Base-by-base conservation (phyloP, 352 stramenopile genomes). In the Phytophthora ramorum region DNA sequence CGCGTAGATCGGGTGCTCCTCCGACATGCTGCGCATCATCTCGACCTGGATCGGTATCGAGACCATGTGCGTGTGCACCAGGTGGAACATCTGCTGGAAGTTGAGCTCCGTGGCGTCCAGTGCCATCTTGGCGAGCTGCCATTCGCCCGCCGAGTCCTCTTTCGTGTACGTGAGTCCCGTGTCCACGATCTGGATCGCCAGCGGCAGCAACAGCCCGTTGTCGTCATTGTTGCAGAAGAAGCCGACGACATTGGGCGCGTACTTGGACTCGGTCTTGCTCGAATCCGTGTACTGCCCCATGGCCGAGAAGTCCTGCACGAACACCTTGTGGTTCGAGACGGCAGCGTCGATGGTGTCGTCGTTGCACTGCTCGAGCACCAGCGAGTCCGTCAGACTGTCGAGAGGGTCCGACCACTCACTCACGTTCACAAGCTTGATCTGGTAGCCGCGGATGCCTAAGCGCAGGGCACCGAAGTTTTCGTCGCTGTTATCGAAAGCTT, bases 21-120 rank as follows among this genome's bases (percentile, higher is more conserved):
- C 30, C 0, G 62, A 60, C 66, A 84, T 77, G 12, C 55, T 73
- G 4, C 78, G 73, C 22, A 79, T 71, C 41, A 79, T 62, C 52
- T 83, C 78, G n/a, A 83, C 73, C 10, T 78, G 75, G 28, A 83
- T 72, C 22, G 75, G 75, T 3, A 77, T 70, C 0, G 51, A 70
- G 26, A 83, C 48, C 34, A 69, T 45, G 52, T 76, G 71, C 26
- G 66, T 69, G 46, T 76, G 53, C 10, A 70, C 61, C n/a, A 71
- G 35, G 50, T 76, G 73, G 19, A 59, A 61, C 52, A 73, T 58
- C 43, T 70, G 53, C 48, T 69, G 60, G 61, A 67, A 68, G 48
- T 75, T 75, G 30, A 71, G 47, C 35, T 78, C 65, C 20, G 73
- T 68, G 2, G 69, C 66, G 22, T 78, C 63, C 20, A 81, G 58